phyloP scores from a whole-genome alignment of 2,329 filamentous ascomycete species.

The Blumeria graminis region DNA sequence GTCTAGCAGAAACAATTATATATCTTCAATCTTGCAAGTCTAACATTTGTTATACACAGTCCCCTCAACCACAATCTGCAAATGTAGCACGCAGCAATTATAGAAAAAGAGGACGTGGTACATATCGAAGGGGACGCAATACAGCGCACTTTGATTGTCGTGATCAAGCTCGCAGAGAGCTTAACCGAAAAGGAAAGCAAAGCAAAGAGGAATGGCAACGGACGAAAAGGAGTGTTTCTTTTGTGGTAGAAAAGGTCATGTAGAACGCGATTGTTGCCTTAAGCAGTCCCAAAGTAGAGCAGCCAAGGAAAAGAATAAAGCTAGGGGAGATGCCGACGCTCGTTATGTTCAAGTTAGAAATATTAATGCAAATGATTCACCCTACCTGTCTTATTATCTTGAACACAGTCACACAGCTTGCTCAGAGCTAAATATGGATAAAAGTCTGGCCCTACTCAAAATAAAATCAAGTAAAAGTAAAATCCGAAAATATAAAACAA shows the following conservation, averaged over 20 bases:
- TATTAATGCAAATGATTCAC: background rate
- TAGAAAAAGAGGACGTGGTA: background rate
- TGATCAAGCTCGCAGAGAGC: background rate
- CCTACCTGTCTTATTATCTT: background rate
- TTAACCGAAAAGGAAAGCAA: background rate
- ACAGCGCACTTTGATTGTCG: background rate
- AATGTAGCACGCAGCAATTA: background rate
- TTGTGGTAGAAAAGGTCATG: background rate
- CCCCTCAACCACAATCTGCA: background rate
- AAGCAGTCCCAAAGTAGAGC: background rate
- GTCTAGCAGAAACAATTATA: background rate
- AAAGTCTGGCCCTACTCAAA: background rate
- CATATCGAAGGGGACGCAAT: background rate
- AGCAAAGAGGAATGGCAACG: background rate
- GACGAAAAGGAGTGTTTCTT: background rate
- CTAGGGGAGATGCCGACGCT: background rate
- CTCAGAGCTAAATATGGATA: background rate
- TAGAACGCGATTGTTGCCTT: background rate
- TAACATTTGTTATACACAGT: background rate
- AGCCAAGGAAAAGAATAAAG: background rate
- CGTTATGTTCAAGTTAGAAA: background rate
- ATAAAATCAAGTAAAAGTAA: too few relatives aligned
- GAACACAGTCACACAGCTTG: background rate
- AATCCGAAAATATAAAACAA: too few relatives aligned
- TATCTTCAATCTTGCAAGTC: background rate